Conservation (phyloP, 108 stramenopile species). For the Thalassiosira profunda region DNA sequence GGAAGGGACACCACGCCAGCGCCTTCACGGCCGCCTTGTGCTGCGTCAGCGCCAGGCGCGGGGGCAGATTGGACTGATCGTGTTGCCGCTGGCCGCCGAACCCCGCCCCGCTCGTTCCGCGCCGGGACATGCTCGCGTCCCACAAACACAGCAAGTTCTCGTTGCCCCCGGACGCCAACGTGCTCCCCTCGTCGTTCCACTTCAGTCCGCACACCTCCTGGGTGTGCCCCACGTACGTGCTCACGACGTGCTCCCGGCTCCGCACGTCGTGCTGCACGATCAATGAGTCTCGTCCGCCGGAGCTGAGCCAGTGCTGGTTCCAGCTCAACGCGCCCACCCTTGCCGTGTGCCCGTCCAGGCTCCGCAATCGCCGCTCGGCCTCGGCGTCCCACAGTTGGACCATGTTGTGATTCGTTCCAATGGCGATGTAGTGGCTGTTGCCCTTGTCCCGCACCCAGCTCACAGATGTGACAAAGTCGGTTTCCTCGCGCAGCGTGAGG, state of each 20-base stretch:
- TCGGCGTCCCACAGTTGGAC: constrained; percentile 94
- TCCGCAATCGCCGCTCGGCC: constrained; percentile 88
- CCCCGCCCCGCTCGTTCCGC: constrained; percentile 2
- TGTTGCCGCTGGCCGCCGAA: not conserved
- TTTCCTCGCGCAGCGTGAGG: constrained; percentile 69
- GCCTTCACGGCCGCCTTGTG: constrained; percentile 99
- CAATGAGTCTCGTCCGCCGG: constrained; percentile 90
- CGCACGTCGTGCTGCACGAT: constrained; percentile 99
- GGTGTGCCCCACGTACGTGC: constrained; percentile 76
- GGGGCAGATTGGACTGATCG: constrained; percentile 39
- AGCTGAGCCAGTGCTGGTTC: constrained; percentile 95
- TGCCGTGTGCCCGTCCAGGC: constrained; percentile 96
- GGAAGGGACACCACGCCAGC: constrained; percentile 98
- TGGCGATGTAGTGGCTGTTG: constrained; percentile 67
- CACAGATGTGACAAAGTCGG: constrained; percentile 96
- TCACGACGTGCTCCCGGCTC: constrained; percentile 87
- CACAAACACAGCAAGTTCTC: constrained; percentile 98
- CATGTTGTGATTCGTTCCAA: constrained; percentile 88
- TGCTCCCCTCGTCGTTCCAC: constrained; percentile 97
- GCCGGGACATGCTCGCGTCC: constrained; percentile 77
- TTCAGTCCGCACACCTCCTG: constrained; percentile 98
- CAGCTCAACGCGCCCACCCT: constrained; percentile 96
- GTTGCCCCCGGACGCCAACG: constrained; percentile 96
- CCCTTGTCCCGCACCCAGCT: constrained; percentile 75
- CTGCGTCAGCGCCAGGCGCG: constrained; percentile 82